These are phyloP conservation scores for Mucor indicus DNA, from an alignment of 371 early-diverging fungal genomes.

Conservation along the genomic window DNA sequence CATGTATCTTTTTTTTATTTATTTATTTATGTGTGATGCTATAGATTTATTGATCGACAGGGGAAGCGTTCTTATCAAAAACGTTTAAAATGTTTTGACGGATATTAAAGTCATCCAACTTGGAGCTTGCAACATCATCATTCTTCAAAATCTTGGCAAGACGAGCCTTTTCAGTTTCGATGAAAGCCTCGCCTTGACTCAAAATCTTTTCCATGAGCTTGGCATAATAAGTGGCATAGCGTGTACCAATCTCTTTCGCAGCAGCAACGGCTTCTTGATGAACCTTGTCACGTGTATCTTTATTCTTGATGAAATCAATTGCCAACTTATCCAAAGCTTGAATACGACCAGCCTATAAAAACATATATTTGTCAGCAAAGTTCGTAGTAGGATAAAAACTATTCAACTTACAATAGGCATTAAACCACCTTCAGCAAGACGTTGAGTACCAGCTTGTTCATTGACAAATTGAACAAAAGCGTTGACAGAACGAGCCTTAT, in stretches of 20 bases:
- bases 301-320: conserved; percentile 54
- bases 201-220: conserved; percentile 74
- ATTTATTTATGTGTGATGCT: neutral
- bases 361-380: too few species aligned
- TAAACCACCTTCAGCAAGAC: conserved; percentile 77
- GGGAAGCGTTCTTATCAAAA: conserved; percentile 46
- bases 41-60: conserved; percentile 38
- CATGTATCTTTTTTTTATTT: neutral
- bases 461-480: conserved; percentile 89
- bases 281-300: conserved; percentile 29
- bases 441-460: conserved; percentile 80
- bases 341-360: conserved; percentile 64
- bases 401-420: neutral
- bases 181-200: conserved; percentile 54
- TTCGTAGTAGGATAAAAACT: neutral
- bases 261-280: conserved; percentile 37
- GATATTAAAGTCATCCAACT: conserved; percentile 74
- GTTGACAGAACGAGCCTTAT: conserved; percentile 75
- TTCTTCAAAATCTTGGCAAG: conserved; percentile 64
- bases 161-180: conserved; percentile 65
- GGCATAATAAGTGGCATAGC: conserved; percentile 68
- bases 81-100: conserved; percentile 71
- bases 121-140: conserved; percentile 57
- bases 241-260: conserved; percentile 24
- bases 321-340: conserved; percentile 66